phyloP scores from a whole-genome alignment of 1,139 yeast genomes.

The Yamadazyma kanchanaburiensis region DNA sequence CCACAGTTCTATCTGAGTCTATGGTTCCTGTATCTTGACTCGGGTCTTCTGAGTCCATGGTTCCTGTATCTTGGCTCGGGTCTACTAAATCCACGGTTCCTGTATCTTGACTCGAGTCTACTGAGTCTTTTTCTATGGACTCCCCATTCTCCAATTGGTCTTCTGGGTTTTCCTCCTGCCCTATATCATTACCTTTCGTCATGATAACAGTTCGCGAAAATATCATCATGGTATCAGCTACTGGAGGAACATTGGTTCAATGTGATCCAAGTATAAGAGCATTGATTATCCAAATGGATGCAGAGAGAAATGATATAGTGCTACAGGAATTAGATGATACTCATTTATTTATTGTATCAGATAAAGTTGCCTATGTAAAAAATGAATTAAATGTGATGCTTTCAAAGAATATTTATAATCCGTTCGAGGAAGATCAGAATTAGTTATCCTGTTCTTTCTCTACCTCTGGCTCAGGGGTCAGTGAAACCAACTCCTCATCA shows the following conservation, averaged over 20 bases:
- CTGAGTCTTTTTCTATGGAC: too few relatives aligned
- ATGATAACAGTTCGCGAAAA: too few relatives aligned
- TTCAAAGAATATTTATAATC: slow-evolving; percentile 81
- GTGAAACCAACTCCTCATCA: slow-evolving; percentile 10
- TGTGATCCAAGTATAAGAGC: slow-evolving; percentile 94
- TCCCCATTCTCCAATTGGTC: too few relatives aligned
- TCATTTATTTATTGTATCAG: slow-evolving; percentile 76
- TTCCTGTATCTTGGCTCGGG: too few relatives aligned
- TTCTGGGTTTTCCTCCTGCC: too few relatives aligned
- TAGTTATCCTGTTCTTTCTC: not conserved
- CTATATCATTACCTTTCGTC: too few relatives aligned
- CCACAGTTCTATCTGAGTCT: too few relatives aligned
- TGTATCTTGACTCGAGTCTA: too few relatives aligned
- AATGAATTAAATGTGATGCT: slow-evolving; percentile 69
- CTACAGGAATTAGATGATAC: slow-evolving; percentile 87
- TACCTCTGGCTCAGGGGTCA: not conserved
- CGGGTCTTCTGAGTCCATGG: too few relatives aligned
- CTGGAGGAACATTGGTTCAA: slow-evolving; percentile 43
- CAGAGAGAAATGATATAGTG: slow-evolving; percentile 69
- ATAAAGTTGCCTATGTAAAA: slow-evolving; percentile 72
- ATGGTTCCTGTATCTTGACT: too few relatives aligned
- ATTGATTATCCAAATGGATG: slow-evolving; percentile 74
- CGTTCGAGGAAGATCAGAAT: slow-evolving; percentile 53
- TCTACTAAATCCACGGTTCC: too few relatives aligned
- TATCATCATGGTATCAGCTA: slow-evolving; percentile 50